Percentiles rank a stretch among this genome's conserved stretches.
Conservation (phyloP, 257 asterid species). For the Capsicum pubescens region DNA sequence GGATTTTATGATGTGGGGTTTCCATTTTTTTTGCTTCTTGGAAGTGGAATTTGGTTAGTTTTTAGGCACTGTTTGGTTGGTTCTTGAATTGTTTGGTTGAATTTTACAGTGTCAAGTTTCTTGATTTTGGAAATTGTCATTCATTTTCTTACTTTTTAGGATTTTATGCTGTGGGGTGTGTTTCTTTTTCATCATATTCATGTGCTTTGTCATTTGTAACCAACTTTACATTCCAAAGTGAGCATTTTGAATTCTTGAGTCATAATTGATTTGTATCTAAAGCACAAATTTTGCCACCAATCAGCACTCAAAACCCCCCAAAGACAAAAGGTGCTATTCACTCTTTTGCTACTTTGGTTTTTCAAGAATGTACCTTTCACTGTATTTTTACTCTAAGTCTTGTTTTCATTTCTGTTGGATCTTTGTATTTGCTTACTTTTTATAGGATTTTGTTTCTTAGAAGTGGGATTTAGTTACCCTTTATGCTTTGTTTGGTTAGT, state of each 20-base stretch:
- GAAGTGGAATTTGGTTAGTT: neutral
- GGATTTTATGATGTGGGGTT: neutral
- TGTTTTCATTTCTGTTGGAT: too few species aligned
- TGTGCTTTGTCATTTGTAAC: slow-evolving; percentile 16
- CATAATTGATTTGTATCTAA: too few species aligned
- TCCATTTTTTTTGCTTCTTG: neutral
- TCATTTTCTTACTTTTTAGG: neutral
- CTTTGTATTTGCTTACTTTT: too few species aligned
- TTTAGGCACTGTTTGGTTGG: neutral
- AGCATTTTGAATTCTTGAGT: too few species aligned
- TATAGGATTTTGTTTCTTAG: too few species aligned
- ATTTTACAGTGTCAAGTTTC: neutral
- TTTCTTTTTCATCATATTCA: neutral
- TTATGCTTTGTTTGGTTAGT: neutral
- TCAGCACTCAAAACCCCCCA: too few species aligned
- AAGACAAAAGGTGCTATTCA: too few species aligned
- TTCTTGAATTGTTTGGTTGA: neutral
- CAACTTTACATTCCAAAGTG: too few species aligned
- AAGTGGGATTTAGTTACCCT: neutral
- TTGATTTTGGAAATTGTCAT: neutral
- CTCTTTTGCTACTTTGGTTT: too few species aligned
- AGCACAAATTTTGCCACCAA: too few species aligned
- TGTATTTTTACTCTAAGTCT: too few species aligned
- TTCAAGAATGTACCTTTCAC: too few species aligned
- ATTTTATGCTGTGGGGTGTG: neutral